Conservation (phyloP, 495 filamentous ascomycete species). For the Hypoxylon perforatum region DNA sequence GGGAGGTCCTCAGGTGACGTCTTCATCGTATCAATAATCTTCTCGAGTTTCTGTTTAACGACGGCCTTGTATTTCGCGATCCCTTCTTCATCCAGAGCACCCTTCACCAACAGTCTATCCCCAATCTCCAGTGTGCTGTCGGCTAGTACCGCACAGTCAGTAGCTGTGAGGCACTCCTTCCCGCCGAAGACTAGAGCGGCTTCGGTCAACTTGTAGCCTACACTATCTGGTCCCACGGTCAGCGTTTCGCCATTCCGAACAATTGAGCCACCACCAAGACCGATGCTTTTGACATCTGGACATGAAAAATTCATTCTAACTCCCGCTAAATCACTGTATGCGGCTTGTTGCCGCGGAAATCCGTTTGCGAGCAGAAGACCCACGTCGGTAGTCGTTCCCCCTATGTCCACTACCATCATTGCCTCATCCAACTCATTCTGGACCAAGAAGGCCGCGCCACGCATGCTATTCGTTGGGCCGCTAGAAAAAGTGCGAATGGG, state of each 20-base stretch:
- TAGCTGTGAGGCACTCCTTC: constrained; percentile 60
- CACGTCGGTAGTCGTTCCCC: constrained; percentile 68
- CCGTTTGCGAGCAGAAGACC: constrained; percentile 63
- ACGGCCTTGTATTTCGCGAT: constrained; percentile 48
- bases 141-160: constrained; percentile 59
- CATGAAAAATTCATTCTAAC: constrained; percentile 65
- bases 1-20: constrained; percentile 58
- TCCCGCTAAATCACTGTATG: constrained; percentile 61
- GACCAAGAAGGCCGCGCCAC: constrained; percentile 63
- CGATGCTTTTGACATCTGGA: constrained; percentile 64
- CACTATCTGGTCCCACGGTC: constrained; percentile 65
- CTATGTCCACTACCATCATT: constrained; percentile 62
- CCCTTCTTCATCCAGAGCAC: constrained; percentile 37
- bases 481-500: constrained; percentile 66
- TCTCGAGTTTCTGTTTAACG: constrained; percentile 55
- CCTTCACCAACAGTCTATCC: constrained; percentile 43
- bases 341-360: constrained; percentile 66
- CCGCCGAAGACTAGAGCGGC: constrained; percentile 65
- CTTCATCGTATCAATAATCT: constrained; percentile 62
- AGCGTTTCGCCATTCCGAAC: constrained; percentile 53
- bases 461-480: constrained; percentile 68
- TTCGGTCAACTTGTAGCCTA: constrained; percentile 62
- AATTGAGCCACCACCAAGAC: constrained; percentile 64
- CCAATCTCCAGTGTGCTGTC: constrained; percentile 52
- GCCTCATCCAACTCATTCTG: constrained; percentile 47